phyloP scores from a whole-genome alignment of 768 basidiomycete species.

The Termitomyces eurrhizus region DNA sequence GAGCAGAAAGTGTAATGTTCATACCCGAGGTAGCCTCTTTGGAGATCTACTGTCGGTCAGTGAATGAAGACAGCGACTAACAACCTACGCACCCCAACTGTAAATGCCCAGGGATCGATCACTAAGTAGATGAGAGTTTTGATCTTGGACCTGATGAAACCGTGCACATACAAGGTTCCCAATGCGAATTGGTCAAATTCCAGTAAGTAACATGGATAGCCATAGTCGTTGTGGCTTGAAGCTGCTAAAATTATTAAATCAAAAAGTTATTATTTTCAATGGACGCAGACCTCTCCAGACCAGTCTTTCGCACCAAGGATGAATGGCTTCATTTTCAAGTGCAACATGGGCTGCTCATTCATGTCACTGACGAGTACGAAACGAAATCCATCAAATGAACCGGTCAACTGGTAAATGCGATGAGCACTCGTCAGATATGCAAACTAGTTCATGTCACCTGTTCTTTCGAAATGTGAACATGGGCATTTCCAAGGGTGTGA shows the following conservation, averaged over 20 bases:
- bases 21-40: constrained; percentile 54
- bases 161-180: constrained; percentile 77
- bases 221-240: constrained; percentile 80
- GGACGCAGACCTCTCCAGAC: constrained; percentile 73
- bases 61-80: neutral
- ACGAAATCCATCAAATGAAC: constrained; percentile 86
- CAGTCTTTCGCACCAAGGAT: constrained; percentile 83
- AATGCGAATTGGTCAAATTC: constrained; percentile 96
- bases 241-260: constrained; percentile 36
- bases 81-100: constrained; percentile 47
- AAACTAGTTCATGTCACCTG: constrained; percentile 45
- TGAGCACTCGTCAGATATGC: constrained; percentile 3
- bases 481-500: constrained; percentile 34
- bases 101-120: constrained; percentile 95
- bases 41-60: constrained; percentile 36
- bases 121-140: constrained; percentile 41
- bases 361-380: constrained; percentile 92
- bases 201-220: constrained; percentile 88
- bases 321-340: constrained; percentile 85
- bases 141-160: neutral
- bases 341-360: constrained; percentile 92
- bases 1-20: constrained; percentile 61
- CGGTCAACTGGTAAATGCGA: constrained; percentile 61
- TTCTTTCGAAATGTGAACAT: constrained; percentile 65
- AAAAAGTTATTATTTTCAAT: neutral